Evolutionary conservation across 208 protist genomes (phyloP), one percentile per base, ranked within the genome.

Genomic region (Trypanosoma cruzi): DNA sequence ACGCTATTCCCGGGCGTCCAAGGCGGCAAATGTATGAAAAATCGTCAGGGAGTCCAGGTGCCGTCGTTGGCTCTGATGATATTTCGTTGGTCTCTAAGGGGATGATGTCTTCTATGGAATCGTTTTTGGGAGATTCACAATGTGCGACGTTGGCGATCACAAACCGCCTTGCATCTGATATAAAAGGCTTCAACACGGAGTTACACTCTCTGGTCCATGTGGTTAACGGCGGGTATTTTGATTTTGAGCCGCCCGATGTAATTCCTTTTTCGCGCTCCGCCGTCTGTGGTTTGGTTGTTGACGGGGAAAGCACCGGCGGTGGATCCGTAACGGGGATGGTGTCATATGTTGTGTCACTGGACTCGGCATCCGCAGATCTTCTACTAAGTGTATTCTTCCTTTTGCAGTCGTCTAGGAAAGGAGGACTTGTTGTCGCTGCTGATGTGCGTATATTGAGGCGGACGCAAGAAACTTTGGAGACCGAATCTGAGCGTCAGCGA

Each of bases 201-300:
- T 52, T 64, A 26, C 28, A 28, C 20, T 61, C n/a, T 44, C 7
- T 66, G 2, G 20, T 7, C 6, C 14, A 4, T 50, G 64, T 61
- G n/a, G 28, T 59, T 6, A 16, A 34, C 1, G 24, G 53, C 36
- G 64, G 64, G 32, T 69, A 62, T 34, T 69, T 69, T 61, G 64
- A 69, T 40, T 69, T 61, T 69, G 64, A 69, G 32, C 53, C 64
- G 24, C 64, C 64, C 29, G 53, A 69, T n/a, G 28, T 32, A 20
- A 61, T 69, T 53, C 64, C 64, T 6, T 69, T 36, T 16, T 32
- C 50, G 49, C 53, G 54, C 24, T 59, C 32, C 37, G 64, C 36
- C 37, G 50, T 69, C 2, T 67, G 22, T 46, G 49, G 62, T 48
- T 22, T 67, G 40, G 22, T 67, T 57, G 62, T 4, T 24, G 46